phyloP scores from a whole-genome alignment of 805 yeast species.

The Myxozyma mucilagina region DNA sequence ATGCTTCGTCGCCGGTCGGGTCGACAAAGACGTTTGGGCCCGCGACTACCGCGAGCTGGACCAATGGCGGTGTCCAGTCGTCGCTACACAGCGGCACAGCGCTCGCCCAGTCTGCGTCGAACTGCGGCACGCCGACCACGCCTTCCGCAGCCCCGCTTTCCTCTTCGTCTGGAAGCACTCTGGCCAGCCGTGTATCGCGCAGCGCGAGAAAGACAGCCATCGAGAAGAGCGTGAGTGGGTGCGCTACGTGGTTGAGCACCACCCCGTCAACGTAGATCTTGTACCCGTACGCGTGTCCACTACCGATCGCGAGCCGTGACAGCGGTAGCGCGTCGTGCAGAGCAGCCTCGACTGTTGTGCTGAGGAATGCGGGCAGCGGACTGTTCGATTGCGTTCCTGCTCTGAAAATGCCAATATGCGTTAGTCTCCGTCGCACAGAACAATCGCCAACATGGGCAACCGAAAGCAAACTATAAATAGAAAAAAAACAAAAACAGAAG shows the following conservation, averaged over 20 bases:
- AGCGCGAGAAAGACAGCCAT: conserved; percentile 80
- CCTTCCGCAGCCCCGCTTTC: conserved; percentile 5
- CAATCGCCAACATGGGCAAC: background rate
- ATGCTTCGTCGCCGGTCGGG: conserved; percentile 87
- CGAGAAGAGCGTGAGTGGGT: conserved; percentile 79
- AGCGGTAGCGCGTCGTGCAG: conserved; percentile 55
- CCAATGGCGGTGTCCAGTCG: conserved; percentile 66
- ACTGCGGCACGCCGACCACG: conserved; percentile 27
- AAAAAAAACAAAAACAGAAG: background rate
- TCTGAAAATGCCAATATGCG: conserved; percentile 4
- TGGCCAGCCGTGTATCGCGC: conserved; percentile 56
- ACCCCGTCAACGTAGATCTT: conserved; percentile 78
- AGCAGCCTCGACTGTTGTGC: conserved; percentile 59
- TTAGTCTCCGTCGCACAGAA: too few relatives aligned
- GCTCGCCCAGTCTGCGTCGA: conserved; percentile 61
- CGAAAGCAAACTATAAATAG: background rate
- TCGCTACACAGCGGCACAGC: conserved; percentile 49
- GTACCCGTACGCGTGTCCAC: conserved; percentile 60
- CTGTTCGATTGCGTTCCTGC: conserved; percentile 50
- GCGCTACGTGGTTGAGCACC: conserved; percentile 71
- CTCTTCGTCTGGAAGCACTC: background rate
- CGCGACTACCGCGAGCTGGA: conserved; percentile 73
- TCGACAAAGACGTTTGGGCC: conserved; percentile 74
- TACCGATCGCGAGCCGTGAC: conserved; percentile 59
- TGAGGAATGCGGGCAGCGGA: conserved; percentile 60